These are phyloP conservation scores for Groenewaldozyma salmanticensis DNA, from an alignment of 805 yeast species.

Conservation along the genomic window DNA sequence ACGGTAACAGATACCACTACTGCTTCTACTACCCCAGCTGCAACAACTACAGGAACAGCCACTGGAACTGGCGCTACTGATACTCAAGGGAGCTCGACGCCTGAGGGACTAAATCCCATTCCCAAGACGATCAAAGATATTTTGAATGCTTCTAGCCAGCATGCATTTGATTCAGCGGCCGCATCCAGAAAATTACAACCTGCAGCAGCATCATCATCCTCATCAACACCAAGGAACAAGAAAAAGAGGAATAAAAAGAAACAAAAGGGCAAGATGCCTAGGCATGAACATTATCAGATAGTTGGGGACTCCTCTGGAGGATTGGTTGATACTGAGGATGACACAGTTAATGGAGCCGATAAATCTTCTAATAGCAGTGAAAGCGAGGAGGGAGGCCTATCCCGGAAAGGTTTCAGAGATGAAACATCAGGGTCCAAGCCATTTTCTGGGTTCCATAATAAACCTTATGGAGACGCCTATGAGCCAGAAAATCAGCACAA, in stretches of 20 bases:
- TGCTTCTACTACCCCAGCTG: not conserved
- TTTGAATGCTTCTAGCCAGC: too few relatives aligned
- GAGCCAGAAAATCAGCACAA: not conserved
- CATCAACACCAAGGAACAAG: not conserved
- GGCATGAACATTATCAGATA: constrained; percentile 11
- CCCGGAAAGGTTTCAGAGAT: not conserved
- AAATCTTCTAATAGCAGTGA: not conserved
- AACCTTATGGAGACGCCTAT: not conserved
- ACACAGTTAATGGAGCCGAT: constrained; percentile 1
- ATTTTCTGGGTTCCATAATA: too few relatives aligned
- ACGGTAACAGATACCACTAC: not conserved
- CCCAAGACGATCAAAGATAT: too few relatives aligned
- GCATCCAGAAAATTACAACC: not conserved
- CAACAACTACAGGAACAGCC: not conserved
- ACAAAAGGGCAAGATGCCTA: not conserved
- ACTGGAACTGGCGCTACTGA: not conserved
- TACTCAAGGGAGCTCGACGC: too few relatives aligned
- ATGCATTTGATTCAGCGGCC: not conserved
- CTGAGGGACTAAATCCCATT: too few relatives aligned
- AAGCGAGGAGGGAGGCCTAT: not conserved
- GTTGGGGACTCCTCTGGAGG: constrained; percentile 8
- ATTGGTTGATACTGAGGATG: constrained; percentile 7
- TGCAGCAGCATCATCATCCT: not conserved
- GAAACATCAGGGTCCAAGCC: too few relatives aligned
- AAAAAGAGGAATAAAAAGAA: not conserved